These are phyloP conservation scores for Cardamine chenopodiifolia DNA, from an alignment of 345 rosid genomes.

Conservation along the genomic window DNA sequence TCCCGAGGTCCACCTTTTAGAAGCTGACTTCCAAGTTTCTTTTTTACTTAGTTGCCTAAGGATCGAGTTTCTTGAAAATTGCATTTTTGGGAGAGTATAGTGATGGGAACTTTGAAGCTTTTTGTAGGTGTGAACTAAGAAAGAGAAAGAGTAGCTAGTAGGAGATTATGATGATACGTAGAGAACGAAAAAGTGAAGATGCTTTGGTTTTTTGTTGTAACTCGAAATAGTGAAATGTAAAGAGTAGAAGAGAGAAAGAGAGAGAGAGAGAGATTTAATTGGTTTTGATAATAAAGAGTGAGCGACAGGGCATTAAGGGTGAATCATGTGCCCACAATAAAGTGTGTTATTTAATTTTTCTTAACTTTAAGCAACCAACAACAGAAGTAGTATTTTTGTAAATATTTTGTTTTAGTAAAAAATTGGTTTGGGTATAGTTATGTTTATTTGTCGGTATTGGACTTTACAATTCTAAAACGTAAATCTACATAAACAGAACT, in stretches of 20 bases:
- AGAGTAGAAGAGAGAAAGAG: neutral
- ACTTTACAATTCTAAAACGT: neutral
- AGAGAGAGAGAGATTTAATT: neutral
- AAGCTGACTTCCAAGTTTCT: slow-evolving; percentile 63
- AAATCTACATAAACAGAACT: neutral
- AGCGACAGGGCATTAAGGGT: slow-evolving; percentile 41
- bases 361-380: slow-evolving; percentile 32
- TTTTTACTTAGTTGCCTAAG: slow-evolving; percentile 62
- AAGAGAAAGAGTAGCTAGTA: slow-evolving; percentile 23
- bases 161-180: slow-evolving; percentile 11
- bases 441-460: neutral
- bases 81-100: slow-evolving; percentile 28
- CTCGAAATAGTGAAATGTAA: slow-evolving; percentile 25
- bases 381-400: neutral
- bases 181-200: slow-evolving; percentile 18
- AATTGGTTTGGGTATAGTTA: neutral
- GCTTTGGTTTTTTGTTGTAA: slow-evolving; percentile 24
- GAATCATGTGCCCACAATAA: slow-evolving; percentile 41
- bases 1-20: slow-evolving; percentile 56
- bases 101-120: slow-evolving; percentile 24
- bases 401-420: neutral
- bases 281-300: slow-evolving; percentile 30
- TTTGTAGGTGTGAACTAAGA: slow-evolving; percentile 25
- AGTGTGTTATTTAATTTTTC: slow-evolving; percentile 25
- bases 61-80: slow-evolving; percentile 53